Conservation (phyloP, 495 filamentous ascomycete species). For the Cercophora newfieldiana region DNA sequence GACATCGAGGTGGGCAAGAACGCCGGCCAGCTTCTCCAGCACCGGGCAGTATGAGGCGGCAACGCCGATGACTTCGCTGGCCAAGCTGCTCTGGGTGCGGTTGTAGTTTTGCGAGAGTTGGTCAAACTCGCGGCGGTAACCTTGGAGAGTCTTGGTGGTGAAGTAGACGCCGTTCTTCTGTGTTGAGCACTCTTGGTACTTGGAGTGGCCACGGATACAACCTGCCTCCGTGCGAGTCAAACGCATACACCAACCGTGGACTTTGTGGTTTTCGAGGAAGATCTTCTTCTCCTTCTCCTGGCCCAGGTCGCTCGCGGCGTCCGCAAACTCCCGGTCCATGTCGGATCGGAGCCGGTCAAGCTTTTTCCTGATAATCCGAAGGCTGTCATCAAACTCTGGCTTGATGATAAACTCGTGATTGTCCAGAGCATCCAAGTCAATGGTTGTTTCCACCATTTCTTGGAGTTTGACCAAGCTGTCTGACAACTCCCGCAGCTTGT, state of each 20-base stretch:
- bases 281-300: slow-evolving; percentile 98
- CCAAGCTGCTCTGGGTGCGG: slow-evolving; percentile 86
- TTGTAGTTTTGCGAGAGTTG: slow-evolving; percentile 96
- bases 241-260: slow-evolving; percentile 96
- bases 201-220: slow-evolving; percentile 86
- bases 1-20: slow-evolving; percentile 93
- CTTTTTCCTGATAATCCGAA: slow-evolving; percentile 84
- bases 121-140: slow-evolving; percentile 85
- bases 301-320: slow-evolving; percentile 76
- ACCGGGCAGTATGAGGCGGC: slow-evolving; percentile 94
- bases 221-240: slow-evolving; percentile 88
- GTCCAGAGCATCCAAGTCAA: slow-evolving; percentile 92
- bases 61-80: slow-evolving; percentile 89
- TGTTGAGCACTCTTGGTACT: slow-evolving; percentile 93
- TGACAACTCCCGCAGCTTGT: slow-evolving; percentile 71
- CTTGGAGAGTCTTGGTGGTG: slow-evolving; percentile 82
- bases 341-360: slow-evolving; percentile 80
- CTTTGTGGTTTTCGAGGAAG: slow-evolving; percentile 93
- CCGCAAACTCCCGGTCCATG: slow-evolving; percentile 80
- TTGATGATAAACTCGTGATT: slow-evolving; percentile 99
- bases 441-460: slow-evolving; percentile 98
- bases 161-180: slow-evolving; percentile 99
- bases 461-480: slow-evolving; percentile 82
- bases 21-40: slow-evolving; percentile 82
- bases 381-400: slow-evolving; percentile 90